A percentile compares a stretch with the other conserved stretches of the same genome.
Conservation (phyloP, 2,329 filamentous ascomycete species). For the Monascus ruber region DNA sequence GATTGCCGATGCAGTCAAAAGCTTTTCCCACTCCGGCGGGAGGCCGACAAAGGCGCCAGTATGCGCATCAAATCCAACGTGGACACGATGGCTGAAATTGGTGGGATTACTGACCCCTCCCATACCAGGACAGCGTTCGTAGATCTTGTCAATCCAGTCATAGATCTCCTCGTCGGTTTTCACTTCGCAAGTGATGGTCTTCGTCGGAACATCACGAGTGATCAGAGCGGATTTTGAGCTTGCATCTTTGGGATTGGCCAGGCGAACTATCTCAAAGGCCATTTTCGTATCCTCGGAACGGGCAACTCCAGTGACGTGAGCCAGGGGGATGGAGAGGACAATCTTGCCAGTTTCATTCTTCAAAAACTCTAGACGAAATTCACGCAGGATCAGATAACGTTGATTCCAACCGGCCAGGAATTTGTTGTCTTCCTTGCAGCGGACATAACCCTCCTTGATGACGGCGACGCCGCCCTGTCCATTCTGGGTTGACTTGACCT, state of each 20-base stretch:
- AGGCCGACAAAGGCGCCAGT: constrained; percentile 91
- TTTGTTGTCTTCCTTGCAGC: constrained; percentile 63
- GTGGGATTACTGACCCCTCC: constrained; percentile 97
- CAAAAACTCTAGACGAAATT: constrained; percentile 87
- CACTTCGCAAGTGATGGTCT: constrained; percentile 81
- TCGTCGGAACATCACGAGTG: constrained; percentile 68
- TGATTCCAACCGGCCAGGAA: constrained; percentile 75
- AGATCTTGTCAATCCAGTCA: constrained; percentile 97
- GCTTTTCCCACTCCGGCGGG: constrained; percentile 92
- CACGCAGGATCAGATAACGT: constrained; percentile 81
- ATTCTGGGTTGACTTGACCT: constrained; percentile 46
- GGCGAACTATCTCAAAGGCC: constrained; percentile 85
- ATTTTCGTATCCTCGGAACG: constrained; percentile 84
- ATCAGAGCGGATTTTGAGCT: constrained; percentile 56
- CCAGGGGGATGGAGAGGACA: constrained; percentile 71
- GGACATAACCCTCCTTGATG: constrained; percentile 52
- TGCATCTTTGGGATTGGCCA: constrained; percentile 48
- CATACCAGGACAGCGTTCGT: constrained; percentile 93
- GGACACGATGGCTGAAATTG: constrained; percentile 93
- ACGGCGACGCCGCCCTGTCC: constrained; percentile 58
- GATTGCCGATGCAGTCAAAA: constrained; percentile 90
- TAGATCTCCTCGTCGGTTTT: constrained; percentile 96
- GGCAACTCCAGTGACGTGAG: constrained; percentile 80
- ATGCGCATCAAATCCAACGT: constrained; percentile 92
- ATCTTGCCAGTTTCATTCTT: constrained; percentile 84